These are phyloP conservation scores for Cladosporium sp. DNA, from an alignment of 2,329 filamentous ascomycete genomes.

Conservation along the genomic window DNA sequence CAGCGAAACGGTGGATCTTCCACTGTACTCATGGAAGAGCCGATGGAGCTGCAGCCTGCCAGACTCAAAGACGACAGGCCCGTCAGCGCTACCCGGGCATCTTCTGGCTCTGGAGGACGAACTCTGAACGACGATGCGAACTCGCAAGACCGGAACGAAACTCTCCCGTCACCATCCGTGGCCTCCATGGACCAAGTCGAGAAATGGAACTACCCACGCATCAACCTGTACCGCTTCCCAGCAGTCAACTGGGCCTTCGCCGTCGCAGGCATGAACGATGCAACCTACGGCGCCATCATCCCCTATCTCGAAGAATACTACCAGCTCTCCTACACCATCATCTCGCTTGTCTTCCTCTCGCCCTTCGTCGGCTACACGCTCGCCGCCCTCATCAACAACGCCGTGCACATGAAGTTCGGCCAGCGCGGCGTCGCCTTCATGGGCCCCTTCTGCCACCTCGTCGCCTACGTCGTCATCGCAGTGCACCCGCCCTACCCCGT, in stretches of 20 bases:
- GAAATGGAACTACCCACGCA: conserved; percentile 57
- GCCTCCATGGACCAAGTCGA: conserved; percentile 39
- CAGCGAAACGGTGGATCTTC: conserved; percentile 22
- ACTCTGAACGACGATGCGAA: not conserved
- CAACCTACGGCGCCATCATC: conserved; percentile 44
- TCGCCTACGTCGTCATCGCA: conserved; percentile 59
- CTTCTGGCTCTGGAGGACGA: conserved; percentile 16
- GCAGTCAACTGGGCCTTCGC: conserved; percentile 54
- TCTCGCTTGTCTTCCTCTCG: conserved; percentile 62
- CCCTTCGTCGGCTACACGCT: conserved; percentile 60
- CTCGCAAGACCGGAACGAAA: conserved; percentile 30
- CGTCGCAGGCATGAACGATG: conserved; percentile 63
- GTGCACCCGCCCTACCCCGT: conserved; percentile 65
- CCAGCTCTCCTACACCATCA: conserved; percentile 52
- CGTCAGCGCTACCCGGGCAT: conserved; percentile 4
- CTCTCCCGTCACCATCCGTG: conserved; percentile 42
- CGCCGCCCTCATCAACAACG: conserved; percentile 59
- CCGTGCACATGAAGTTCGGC: conserved; percentile 58
- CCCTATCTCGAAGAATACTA: conserved; percentile 58
- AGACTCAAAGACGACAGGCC: conserved; percentile 13
- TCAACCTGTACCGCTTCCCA: conserved; percentile 54
- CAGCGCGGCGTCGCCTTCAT: conserved; percentile 66
- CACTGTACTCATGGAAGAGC: conserved; percentile 21
- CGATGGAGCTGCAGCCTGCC: conserved; percentile 23
- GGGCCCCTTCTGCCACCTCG: conserved; percentile 55